These are phyloP conservation scores for Cyclocybe cylindracea DNA, from an alignment of 768 basidiomycete genomes.

Conservation along the genomic window DNA sequence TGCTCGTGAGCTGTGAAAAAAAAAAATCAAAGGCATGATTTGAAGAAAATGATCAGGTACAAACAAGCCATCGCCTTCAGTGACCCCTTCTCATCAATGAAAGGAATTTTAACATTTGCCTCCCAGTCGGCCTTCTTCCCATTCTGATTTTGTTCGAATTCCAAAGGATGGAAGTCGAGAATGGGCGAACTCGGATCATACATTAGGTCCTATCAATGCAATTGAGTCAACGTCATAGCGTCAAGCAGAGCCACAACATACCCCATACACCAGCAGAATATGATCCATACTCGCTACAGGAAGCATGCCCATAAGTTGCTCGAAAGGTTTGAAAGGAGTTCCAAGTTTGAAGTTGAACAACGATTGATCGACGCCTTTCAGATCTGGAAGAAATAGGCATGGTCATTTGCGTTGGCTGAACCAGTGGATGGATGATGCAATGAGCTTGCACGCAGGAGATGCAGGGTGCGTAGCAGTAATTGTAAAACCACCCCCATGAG, in stretches of 20 bases:
- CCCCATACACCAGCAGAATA: conserved; percentile 85
- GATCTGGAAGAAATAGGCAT: no score
- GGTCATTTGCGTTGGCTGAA: conserved; percentile 57
- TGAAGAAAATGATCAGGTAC: conserved; percentile 20
- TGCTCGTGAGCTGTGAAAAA: conserved; percentile 66
- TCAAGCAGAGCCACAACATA: conserved; percentile 32
- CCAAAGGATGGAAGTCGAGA: conserved; percentile 90
- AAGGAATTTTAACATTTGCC: conserved; percentile 97
- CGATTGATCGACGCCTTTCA: no score
- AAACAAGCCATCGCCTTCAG: conserved; percentile 81
- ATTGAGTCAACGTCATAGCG: not conserved
- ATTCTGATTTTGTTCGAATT: conserved; percentile 93
- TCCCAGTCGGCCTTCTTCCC: conserved; percentile 99
- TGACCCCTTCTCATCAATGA: conserved; percentile 83
- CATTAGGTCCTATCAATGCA: conserved; percentile 77
- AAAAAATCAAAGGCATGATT: not conserved
- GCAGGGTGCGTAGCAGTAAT: conserved; percentile 96
- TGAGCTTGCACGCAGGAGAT: conserved; percentile 75
- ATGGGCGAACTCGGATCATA: conserved; percentile 81
- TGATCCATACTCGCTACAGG: conserved; percentile 89
- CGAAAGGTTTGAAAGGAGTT: conserved; percentile 93
- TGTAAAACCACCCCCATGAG: conserved; percentile 99
- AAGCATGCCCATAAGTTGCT: conserved; percentile 97
- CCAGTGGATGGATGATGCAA: conserved; percentile 45
- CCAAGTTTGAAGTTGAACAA: no score